These are phyloP conservation scores for Phalaenopsis hybrid DNA, from an alignment of 116 monocot species.

Conservation along the genomic window DNA sequence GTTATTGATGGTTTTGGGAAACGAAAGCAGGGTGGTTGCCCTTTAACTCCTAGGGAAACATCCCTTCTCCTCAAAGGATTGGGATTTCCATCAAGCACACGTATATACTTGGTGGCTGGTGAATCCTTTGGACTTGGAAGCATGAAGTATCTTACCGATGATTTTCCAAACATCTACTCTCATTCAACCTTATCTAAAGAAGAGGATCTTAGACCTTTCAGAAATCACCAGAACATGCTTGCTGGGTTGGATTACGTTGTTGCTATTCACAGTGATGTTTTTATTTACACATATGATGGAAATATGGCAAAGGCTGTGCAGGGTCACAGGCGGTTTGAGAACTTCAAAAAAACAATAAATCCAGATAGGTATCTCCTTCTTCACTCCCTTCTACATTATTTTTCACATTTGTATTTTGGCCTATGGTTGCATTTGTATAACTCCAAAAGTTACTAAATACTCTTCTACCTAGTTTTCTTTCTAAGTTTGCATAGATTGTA, in stretches of 20 bases:
- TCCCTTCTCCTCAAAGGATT: conserved; percentile 84
- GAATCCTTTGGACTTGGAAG: conserved; percentile 87
- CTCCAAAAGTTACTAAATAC: not conserved
- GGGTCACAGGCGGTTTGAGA: conserved; percentile 85
- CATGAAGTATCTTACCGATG: conserved; percentile 59
- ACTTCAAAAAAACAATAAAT: conserved; percentile 87
- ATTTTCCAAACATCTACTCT: conserved; percentile 73
- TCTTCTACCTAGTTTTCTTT: not conserved
- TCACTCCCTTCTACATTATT: not conserved
- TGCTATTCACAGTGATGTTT: conserved; percentile 88
- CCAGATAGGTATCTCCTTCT: conserved; percentile 63
- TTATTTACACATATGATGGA: conserved; percentile 90
- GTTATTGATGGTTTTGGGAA: conserved; percentile 79
- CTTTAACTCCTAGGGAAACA: conserved; percentile 89
- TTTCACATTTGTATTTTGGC: not conserved
- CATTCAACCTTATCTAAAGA: conserved; percentile 65
- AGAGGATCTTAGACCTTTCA: conserved; percentile 66
- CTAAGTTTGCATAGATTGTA: not conserved
- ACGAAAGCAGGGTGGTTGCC: conserved; percentile 69
- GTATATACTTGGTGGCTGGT: conserved; percentile 93
- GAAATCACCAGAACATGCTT: conserved; percentile 91
- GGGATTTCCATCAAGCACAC: conserved; percentile 71
- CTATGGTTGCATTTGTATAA: not conserved
- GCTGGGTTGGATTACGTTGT: conserved; percentile 94
- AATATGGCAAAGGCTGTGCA: conserved; percentile 98